Evolutionary conservation across 2,329 filamentous ascomycete species (phyloP).

Genomic region (Thelonectria olida): DNA sequence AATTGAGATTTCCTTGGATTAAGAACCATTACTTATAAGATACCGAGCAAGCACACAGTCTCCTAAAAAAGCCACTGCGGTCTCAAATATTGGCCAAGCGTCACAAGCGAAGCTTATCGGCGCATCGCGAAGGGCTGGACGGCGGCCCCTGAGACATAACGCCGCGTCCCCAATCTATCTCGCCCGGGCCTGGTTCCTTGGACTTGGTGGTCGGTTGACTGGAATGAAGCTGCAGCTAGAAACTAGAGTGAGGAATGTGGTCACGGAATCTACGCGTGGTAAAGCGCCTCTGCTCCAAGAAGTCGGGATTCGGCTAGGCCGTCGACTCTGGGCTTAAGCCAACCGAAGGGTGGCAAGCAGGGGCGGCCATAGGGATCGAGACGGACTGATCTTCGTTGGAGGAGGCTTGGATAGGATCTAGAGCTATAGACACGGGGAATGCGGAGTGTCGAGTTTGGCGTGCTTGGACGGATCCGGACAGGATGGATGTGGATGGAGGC

Average conservation of each 20-base stretch:
- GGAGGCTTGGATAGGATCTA: neutral
- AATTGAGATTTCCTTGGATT: neutral
- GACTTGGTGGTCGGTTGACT: neutral
- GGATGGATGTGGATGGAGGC: neutral
- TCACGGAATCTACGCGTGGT: neutral
- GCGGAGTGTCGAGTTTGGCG: neutral
- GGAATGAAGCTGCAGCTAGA: neutral
- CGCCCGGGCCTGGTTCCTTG: neutral
- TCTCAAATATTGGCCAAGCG: neutral
- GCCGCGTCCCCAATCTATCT: neutral
- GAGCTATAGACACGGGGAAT: neutral
- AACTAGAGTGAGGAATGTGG: neutral
- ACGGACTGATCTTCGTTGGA: neutral
- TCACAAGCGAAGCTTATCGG: neutral
- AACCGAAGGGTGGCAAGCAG: neutral
- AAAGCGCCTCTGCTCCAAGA: neutral
- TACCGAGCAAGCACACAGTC: neutral
- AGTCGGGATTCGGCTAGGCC: neutral
- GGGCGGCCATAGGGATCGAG: neutral
- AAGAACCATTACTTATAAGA: neutral
- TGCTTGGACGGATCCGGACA: neutral
- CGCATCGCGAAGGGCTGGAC: constrained; percentile 1
- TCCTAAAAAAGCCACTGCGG: neutral
- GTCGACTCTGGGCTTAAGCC: neutral
- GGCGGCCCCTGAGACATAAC: neutral